Evolutionary conservation across 1,284 basidiomycete genomes (phyloP).

Genomic region (Gymnopus androsaceus): DNA sequence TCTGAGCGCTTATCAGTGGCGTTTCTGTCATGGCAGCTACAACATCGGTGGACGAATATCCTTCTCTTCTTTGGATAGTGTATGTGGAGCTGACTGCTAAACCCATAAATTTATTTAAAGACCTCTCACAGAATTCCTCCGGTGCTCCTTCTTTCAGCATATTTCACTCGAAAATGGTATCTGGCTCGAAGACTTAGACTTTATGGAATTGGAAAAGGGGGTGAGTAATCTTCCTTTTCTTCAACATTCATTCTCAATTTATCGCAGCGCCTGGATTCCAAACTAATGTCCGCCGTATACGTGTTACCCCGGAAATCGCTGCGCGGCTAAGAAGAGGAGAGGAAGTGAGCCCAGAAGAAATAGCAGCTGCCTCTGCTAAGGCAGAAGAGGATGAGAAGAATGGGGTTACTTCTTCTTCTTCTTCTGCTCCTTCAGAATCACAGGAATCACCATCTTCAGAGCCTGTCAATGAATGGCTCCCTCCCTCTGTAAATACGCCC

Average conservation of each 20-base stretch:
- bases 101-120: not conserved
- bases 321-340: constrained; percentile 49
- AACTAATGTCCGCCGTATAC: constrained; percentile 47
- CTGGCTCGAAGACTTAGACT: constrained; percentile 42
- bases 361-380: constrained; percentile 42
- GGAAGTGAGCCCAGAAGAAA: constrained; percentile 50
- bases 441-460: constrained; percentile 16
- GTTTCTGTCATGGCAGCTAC: constrained; percentile 6
- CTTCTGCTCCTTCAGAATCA: constrained; percentile 3
- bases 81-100: constrained; percentile 24
- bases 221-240: constrained; percentile 30
- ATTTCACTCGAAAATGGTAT: constrained; percentile 49
- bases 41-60: constrained; percentile 31
- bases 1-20: no score
- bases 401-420: constrained; percentile 1
- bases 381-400: constrained; percentile 36
- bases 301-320: constrained; percentile 49
- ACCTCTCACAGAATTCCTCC: constrained; percentile 40
- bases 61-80: constrained; percentile 43
- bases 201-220: constrained; percentile 54
- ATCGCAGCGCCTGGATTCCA: constrained; percentile 50
- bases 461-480: constrained; percentile 48
- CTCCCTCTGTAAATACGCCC: constrained; percentile 41
- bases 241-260: not conserved
- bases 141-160: constrained; percentile 42